A percentile compares a stretch with the other conserved stretches of the same genome.
Conservation (phyloP, 495 filamentous ascomycete genomes). For the Corynascus novoguineensis region DNA sequence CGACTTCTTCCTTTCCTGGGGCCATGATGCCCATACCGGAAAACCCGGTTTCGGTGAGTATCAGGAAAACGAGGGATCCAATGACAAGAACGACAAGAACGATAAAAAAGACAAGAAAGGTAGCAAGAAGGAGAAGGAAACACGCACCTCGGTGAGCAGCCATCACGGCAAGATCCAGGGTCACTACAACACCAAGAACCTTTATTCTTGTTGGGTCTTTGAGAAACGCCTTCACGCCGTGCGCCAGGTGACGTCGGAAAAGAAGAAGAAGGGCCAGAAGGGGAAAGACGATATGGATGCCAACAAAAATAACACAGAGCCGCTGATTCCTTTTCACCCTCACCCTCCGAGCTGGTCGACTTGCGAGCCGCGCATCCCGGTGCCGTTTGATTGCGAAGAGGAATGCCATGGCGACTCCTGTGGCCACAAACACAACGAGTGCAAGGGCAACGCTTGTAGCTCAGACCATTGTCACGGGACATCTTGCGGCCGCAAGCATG, state of each 20-base stretch:
- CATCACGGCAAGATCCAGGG: not conserved
- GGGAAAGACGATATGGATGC: not conserved
- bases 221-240: not conserved
- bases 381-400: not conserved
- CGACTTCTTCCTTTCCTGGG: not conserved
- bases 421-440: not conserved
- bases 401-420: not conserved
- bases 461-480: not conserved
- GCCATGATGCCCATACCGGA: not conserved
- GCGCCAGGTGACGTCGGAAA: not conserved
- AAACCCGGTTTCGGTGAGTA: not conserved
- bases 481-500: not conserved
- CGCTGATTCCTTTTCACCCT: not conserved
- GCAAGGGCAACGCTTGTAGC: not conserved
- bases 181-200: conserved; percentile 8
- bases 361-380: not conserved
- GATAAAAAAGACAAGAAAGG: not conserved
- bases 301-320: not conserved
- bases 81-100: not conserved
- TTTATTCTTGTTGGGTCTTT: conserved; percentile 9
- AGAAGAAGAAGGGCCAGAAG: not conserved
- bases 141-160: not conserved
- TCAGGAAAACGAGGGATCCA: not conserved
- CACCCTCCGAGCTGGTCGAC: not conserved
- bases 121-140: not conserved